Conservation (phyloP, 1,284 basidiomycete species). For the Leccinum subatratum region DNA sequence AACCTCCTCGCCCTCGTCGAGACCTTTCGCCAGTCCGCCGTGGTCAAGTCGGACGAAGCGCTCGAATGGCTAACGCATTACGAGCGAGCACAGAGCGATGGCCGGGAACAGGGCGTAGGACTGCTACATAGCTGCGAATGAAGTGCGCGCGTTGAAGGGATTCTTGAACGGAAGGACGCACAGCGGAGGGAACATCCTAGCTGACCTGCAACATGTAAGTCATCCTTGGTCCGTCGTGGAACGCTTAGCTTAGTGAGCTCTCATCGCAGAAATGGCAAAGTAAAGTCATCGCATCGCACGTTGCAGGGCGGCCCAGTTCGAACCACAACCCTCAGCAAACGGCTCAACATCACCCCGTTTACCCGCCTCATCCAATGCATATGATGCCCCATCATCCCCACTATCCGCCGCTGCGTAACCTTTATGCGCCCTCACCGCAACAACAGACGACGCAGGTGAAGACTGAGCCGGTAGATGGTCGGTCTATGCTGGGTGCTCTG, state of each 20-base stretch:
- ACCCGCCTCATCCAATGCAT: constrained; percentile 49
- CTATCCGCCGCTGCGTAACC: constrained; percentile 43
- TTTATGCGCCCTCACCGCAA: constrained; percentile 40
- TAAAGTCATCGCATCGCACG: constrained; percentile 87
- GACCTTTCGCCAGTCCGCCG: too few species aligned
- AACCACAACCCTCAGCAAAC: constrained; percentile 48
- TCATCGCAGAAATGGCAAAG: constrained; percentile 82
- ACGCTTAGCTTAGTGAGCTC: constrained; percentile 13
- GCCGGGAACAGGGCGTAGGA: too few species aligned
- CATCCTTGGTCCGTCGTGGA: constrained; percentile 9
- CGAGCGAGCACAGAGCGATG: too few species aligned
- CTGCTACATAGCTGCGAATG: too few species aligned
- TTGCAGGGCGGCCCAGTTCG: constrained; percentile 96
- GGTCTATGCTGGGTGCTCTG: constrained; percentile 52
- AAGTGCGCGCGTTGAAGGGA: too few species aligned
- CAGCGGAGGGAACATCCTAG: constrained; percentile 55
- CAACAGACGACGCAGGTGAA: constrained; percentile 48
- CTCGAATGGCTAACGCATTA: too few species aligned
- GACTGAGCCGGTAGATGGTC: constrained; percentile 59
- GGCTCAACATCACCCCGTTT: constrained; percentile 45
- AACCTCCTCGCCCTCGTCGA: too few species aligned
- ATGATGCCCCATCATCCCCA: constrained; percentile 46
- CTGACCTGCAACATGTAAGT: constrained; percentile 83
- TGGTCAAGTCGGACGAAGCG: too few species aligned
- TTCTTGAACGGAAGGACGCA: too few species aligned